Evolutionary conservation across 345 rosid species (phyloP).

Genomic region (Orychophragmus violaceus): DNA sequence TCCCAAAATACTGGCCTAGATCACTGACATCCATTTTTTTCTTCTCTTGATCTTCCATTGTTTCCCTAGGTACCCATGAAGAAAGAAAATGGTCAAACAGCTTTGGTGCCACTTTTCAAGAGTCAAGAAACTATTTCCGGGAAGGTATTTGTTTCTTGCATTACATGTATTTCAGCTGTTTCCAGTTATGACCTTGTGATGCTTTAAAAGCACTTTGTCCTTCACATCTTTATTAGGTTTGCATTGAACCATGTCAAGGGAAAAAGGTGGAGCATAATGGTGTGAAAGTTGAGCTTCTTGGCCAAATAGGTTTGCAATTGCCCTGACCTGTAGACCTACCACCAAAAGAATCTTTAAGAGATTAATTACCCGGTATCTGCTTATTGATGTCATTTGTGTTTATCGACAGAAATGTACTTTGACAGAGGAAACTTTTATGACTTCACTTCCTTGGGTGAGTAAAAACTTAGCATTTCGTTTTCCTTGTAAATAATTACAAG

Average conservation of each 20-base stretch:
- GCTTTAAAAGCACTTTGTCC: not conserved
- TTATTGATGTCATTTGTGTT: constrained; percentile 18
- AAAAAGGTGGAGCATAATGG: constrained; percentile 95
- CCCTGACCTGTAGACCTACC: not conserved
- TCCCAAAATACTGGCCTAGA: not conserved
- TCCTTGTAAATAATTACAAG: not conserved
- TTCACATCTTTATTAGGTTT: constrained; percentile 42
- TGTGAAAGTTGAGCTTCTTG: constrained; percentile 90
- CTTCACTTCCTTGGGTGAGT: constrained; percentile 94
- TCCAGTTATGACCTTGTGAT: not conserved
- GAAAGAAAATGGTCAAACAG: constrained; percentile 92
- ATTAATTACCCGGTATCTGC: not conserved
- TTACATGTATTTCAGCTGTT: not conserved
- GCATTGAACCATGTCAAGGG: constrained; percentile 86
- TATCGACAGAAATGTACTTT: constrained; percentile 81
- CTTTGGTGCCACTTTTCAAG: constrained; percentile 77
- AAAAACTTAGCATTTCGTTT: not conserved
- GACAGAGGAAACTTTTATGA: constrained; percentile 96
- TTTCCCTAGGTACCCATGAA: constrained; percentile 63
- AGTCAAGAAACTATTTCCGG: constrained; percentile 90
- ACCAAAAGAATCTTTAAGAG: not conserved
- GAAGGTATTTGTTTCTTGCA: constrained; percentile 43
- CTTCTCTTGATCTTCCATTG: not conserved
- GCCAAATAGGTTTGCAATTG: constrained; percentile 73
- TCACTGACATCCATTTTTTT: not conserved